Evolutionary conservation across 306 rosid species (phyloP).

Genomic region (Abrus precatorius): DNA sequence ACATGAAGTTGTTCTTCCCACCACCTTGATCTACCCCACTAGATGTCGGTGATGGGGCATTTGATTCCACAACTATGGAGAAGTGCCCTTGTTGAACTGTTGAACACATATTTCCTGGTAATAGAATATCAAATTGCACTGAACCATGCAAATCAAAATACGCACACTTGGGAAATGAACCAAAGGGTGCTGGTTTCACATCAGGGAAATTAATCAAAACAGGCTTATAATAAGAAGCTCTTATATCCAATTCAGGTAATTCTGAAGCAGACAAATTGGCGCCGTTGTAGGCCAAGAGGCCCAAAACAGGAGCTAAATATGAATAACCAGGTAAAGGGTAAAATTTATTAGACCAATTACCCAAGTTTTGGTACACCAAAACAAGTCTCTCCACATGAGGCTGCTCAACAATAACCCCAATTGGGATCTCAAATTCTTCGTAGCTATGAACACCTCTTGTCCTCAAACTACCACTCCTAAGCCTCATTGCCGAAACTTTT

Average conservation of each 20-base stretch:
- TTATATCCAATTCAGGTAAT: slow-evolving; percentile 57
- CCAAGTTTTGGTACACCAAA: slow-evolving; percentile 66
- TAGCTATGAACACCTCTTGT: slow-evolving; percentile 51
- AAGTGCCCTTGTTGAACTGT: slow-evolving; percentile 62
- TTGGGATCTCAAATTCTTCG: slow-evolving; percentile 69
- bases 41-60: slow-evolving; percentile 43
- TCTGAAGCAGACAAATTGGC: slow-evolving; percentile 52
- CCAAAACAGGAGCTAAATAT: slow-evolving; percentile 66
- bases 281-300: slow-evolving; percentile 61
- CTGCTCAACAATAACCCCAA: slow-evolving; percentile 51
- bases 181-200: slow-evolving; percentile 24
- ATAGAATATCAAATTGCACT: slow-evolving; percentile 50
- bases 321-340: slow-evolving; percentile 66
- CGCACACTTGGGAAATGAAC: slow-evolving; percentile 56
- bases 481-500: slow-evolving; percentile 56
- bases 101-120: slow-evolving; percentile 56
- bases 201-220: slow-evolving; percentile 54
- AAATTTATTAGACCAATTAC: slow-evolving; percentile 57
- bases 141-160: slow-evolving; percentile 62
- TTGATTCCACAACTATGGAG: slow-evolving; percentile 59
- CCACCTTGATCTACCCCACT: neutral
- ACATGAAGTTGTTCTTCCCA: neutral
- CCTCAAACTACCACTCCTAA: slow-evolving; percentile 58
- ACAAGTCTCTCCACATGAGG: slow-evolving; percentile 64
- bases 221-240: slow-evolving; percentile 45